Evolutionary conservation across 192 early-diverging fungal species (phyloP).

Genomic region (Polychytrium aggregatum): DNA sequence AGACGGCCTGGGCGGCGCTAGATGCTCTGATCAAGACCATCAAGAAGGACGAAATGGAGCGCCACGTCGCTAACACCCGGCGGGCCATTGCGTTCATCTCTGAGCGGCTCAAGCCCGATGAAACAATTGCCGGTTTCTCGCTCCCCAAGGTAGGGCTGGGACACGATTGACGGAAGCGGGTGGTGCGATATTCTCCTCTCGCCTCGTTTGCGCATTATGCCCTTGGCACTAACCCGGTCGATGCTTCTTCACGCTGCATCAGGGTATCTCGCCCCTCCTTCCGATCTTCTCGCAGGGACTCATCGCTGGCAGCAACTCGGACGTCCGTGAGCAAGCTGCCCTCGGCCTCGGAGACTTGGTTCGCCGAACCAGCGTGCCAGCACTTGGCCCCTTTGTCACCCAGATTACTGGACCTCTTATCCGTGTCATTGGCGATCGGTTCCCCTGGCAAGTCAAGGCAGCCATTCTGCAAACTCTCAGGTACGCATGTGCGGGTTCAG

Average conservation of each 20-base stretch:
- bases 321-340: constrained; percentile 77
- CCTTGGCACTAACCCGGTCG: no score
- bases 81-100: constrained; percentile 51
- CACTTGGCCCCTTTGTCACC: constrained; percentile 81
- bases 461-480: constrained; percentile 82
- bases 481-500: no score
- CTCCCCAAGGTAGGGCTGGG: constrained; percentile 62
- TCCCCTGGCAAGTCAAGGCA: constrained; percentile 82
- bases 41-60: constrained; percentile 81
- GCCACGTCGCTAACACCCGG: constrained; percentile 57
- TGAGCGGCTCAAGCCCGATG: constrained; percentile 24
- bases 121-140: constrained; percentile 66
- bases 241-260: background rate
- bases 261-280: constrained; percentile 78
- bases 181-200: no score
- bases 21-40: constrained; percentile 69
- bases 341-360: constrained; percentile 74
- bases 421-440: constrained; percentile 92
- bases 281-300: constrained; percentile 90
- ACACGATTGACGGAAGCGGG: no score
- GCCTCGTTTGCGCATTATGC: no score
- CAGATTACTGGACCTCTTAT: constrained; percentile 95
- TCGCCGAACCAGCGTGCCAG: constrained; percentile 54
- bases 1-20: constrained; percentile 68
- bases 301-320: constrained; percentile 71